These are phyloP conservation scores for Apiotrichum brassicae DNA, from an alignment of 1,284 basidiomycete genomes.

Conservation along the genomic window DNA sequence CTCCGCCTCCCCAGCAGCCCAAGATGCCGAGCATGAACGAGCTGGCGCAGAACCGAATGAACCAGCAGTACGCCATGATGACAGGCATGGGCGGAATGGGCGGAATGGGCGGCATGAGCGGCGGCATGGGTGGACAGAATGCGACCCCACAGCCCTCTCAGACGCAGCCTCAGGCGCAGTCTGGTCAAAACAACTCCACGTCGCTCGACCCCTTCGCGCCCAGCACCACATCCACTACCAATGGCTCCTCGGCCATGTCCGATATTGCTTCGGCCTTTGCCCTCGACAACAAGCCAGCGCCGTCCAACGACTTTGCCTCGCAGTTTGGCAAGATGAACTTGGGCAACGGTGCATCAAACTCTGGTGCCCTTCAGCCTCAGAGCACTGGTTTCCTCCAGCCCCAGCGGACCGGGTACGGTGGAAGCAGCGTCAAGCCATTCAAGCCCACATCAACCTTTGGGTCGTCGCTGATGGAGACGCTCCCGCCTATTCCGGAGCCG, in stretches of 20 bases:
- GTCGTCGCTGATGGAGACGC: conserved; percentile 65
- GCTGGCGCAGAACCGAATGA: conserved; percentile 55
- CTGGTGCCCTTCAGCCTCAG: conserved; percentile 10
- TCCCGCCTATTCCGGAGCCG: conserved; percentile 54
- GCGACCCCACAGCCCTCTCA: background rate
- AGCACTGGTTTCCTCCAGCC: conserved; percentile 53
- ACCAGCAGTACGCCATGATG: conserved; percentile 13
- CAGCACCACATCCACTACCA: background rate
- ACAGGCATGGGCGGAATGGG: conserved; percentile 2
- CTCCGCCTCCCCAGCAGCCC: conserved; percentile 53
- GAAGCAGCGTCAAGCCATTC: conserved; percentile 68
- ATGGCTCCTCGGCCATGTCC: conserved; percentile 26
- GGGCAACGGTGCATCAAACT: conserved; percentile 12
- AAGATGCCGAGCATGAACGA: conserved; percentile 76
- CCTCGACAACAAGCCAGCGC: conserved; percentile 16
- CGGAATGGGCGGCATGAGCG: conserved; percentile 2
- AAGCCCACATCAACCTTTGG: conserved; percentile 87
- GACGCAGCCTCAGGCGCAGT: conserved; percentile 7
- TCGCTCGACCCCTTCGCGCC: conserved; percentile 11
- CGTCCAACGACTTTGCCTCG: conserved; percentile 27
- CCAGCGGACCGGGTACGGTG: conserved; percentile 73
- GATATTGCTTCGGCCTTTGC: conserved; percentile 43
- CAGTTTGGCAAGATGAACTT: conserved; percentile 21
- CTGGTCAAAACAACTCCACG: background rate
- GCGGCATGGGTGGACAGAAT: background rate